phyloP scores from a whole-genome alignment of 805 yeast species.

The Cyberlindnera bimundalis region DNA sequence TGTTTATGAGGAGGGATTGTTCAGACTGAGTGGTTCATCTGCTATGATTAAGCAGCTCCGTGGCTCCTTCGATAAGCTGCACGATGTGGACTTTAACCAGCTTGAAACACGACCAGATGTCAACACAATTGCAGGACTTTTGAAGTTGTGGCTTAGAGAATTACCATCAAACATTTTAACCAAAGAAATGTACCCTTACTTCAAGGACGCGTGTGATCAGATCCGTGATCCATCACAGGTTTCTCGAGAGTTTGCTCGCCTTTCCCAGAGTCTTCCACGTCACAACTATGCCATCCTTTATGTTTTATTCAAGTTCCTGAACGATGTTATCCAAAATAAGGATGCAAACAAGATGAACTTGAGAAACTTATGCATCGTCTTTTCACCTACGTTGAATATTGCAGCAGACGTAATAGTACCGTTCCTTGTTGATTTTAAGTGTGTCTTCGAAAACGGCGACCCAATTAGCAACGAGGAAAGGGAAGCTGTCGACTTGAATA shows the following conservation, averaged over 20 bases:
- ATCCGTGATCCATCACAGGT: conserved; percentile 30
- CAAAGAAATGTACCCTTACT: conserved; percentile 39
- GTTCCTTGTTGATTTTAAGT: conserved; percentile 58
- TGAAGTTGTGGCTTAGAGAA: conserved; percentile 79
- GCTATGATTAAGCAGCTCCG: conserved; percentile 67
- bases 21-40: conserved; percentile 86
- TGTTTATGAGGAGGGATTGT: conserved; percentile 84
- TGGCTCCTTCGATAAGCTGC: conserved; percentile 60
- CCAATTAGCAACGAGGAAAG: conserved; percentile 40
- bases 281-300: conserved; percentile 58
- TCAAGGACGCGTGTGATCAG: conserved; percentile 34
- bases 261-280: conserved; percentile 41
- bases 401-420: conserved; percentile 58
- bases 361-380: conserved; percentile 74
- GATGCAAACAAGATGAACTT: conserved; percentile 79
- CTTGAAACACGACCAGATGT: conserved; percentile 52
- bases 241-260: conserved; percentile 31
- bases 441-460: conserved; percentile 53
- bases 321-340: conserved; percentile 57
- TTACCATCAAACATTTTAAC: conserved; percentile 70
- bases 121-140: conserved; percentile 81
- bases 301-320: conserved; percentile 64
- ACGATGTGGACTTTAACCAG: conserved; percentile 62
- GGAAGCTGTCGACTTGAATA: conserved; percentile 49
- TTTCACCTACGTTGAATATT: conserved; percentile 74